phyloP scores from a whole-genome alignment of 2,329 filamentous ascomycete species.

The Fusarium sp. region DNA sequence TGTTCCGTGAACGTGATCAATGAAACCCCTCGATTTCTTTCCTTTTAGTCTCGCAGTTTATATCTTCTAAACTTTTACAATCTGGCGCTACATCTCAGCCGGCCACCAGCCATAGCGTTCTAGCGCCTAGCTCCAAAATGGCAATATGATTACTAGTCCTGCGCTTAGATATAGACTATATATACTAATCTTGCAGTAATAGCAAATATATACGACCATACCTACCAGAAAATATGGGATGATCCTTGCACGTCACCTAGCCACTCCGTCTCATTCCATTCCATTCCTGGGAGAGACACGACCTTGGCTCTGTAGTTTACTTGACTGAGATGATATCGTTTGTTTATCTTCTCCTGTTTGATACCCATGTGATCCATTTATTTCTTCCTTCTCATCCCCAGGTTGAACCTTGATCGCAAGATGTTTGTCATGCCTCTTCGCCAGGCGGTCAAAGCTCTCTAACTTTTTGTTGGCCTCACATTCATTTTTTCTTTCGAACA shows the following conservation, averaged over 20 bases:
- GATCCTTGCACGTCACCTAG: slow-evolving; percentile 38
- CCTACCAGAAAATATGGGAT: too few species aligned
- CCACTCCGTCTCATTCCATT: slow-evolving; percentile 29
- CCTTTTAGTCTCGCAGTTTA: too few species aligned
- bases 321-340: slow-evolving; percentile 25
- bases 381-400: not conserved
- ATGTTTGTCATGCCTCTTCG: slow-evolving; percentile 22
- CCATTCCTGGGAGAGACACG: slow-evolving; percentile 43
- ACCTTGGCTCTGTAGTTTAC: slow-evolving; percentile 17
- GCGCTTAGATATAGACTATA: too few species aligned
- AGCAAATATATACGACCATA: too few species aligned
- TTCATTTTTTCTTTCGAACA: not conserved
- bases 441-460: slow-evolving; percentile 21
- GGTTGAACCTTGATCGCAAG: not conserved
- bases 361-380: slow-evolving; percentile 1
- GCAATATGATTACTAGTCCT: too few species aligned
- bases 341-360: slow-evolving; percentile 32
- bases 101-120: too few species aligned
- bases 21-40: too few species aligned
- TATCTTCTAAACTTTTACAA: too few species aligned
- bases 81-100: too few species aligned
- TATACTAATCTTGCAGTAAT: too few species aligned
- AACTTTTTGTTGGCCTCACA: slow-evolving; percentile 8
- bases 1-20: too few species aligned
- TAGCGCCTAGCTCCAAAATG: too few species aligned